Percentiles rank a stretch among this genome's conserved stretches.
These are phyloP conservation scores for Tuber brumale DNA, from an alignment of 495 filamentous ascomycete species.

Conservation along the genomic window DNA sequence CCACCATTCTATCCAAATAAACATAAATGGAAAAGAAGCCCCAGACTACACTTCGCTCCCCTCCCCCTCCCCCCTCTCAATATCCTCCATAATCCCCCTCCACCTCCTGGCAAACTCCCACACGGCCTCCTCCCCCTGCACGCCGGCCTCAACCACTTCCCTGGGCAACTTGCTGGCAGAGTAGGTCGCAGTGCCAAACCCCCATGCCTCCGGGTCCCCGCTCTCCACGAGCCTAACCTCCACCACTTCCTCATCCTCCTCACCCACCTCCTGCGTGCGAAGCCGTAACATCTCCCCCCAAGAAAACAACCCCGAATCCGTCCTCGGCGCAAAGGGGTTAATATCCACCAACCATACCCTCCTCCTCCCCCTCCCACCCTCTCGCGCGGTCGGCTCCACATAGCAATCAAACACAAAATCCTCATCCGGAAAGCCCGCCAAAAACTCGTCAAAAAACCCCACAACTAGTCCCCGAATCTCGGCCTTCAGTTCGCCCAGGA, in stretches of 20 bases:
- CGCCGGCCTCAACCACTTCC: conserved; percentile 87
- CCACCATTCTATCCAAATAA: not conserved
- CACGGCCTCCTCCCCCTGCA: conserved; percentile 65
- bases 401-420: conserved; percentile 74
- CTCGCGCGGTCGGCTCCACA: conserved; percentile 75
- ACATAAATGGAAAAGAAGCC: not conserved
- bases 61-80: conserved; percentile 33
- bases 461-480: conserved; percentile 57
- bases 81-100: conserved; percentile 65
- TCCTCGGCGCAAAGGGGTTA: conserved; percentile 88
- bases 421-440: conserved; percentile 73
- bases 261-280: conserved; percentile 44
- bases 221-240: conserved; percentile 74
- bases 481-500: conserved; percentile 60
- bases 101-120: conserved; percentile 81
- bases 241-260: conserved; percentile 46
- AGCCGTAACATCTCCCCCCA: conserved; percentile 80
- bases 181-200: conserved; percentile 77
- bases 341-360: conserved; percentile 84
- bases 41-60: conserved; percentile 3
- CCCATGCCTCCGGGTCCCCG: conserved; percentile 51
- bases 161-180: conserved; percentile 91
- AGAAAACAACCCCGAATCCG: conserved; percentile 80
- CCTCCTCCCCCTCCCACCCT: conserved; percentile 40
- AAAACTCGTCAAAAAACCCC: conserved; percentile 63